Evolutionary conservation across 805 yeast genomes (phyloP).

Genomic region (Yarrowia yakushimensis): DNA sequence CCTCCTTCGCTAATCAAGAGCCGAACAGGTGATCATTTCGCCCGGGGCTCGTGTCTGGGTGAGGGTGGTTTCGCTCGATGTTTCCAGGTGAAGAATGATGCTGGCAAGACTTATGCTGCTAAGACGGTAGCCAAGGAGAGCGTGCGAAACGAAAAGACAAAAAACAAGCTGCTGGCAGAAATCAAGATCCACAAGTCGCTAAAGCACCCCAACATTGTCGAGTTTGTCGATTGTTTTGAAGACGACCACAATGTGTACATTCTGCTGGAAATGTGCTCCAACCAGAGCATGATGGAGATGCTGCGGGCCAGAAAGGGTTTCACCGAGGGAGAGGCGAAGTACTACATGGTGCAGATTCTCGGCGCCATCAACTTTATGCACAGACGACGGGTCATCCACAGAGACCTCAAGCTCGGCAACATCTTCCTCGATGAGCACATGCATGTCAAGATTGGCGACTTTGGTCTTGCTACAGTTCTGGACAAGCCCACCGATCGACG

Average conservation of each 20-base stretch:
- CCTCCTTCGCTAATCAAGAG: constrained; percentile 93
- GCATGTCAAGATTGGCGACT: constrained; percentile 95
- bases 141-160: constrained; percentile 84
- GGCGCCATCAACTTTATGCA: constrained; percentile 95
- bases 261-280: constrained; percentile 88
- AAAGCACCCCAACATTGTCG: constrained; percentile 85
- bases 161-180: constrained; percentile 73
- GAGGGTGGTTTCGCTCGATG: constrained; percentile 99
- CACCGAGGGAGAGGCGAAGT: constrained; percentile 88
- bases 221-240: constrained; percentile 94
- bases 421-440: constrained; percentile 90
- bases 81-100: constrained; percentile 89
- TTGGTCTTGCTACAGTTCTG: constrained; percentile 96
- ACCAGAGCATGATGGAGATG: constrained; percentile 91
- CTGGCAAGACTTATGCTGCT: constrained; percentile 88
- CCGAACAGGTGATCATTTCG: constrained; percentile 81
- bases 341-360: constrained; percentile 82
- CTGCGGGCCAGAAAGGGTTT: constrained; percentile 78
- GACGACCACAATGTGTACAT: constrained; percentile 94
- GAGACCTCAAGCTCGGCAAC: constrained; percentile 94
- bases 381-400: constrained; percentile 84
- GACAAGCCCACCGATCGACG: constrained; percentile 69
- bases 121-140: constrained; percentile 97
- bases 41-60: constrained; percentile 85
- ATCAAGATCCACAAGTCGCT: constrained; percentile 91